phyloP scores from a whole-genome alignment of 108 stramenopile genomes.

The Skeletonema grethae region DNA sequence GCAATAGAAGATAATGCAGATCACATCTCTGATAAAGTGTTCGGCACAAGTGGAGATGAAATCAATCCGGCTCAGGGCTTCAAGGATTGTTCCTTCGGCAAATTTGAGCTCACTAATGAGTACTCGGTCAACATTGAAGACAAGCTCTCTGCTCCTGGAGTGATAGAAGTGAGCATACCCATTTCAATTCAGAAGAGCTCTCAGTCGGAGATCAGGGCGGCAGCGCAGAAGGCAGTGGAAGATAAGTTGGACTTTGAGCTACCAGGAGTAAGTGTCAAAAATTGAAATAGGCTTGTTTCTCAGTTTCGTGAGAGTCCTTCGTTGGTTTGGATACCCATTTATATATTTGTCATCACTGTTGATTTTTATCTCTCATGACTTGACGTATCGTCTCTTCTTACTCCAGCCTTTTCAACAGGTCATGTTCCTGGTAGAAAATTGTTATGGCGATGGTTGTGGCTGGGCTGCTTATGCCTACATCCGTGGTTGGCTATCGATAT shows the following conservation, averaged over 20 bases:
- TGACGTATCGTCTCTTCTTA: not conserved
- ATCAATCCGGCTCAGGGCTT: slow-evolving; percentile 25
- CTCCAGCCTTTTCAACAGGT: slow-evolving; percentile 35
- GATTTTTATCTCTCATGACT: not conserved
- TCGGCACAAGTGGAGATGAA: slow-evolving; percentile 38
- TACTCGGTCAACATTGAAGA: slow-evolving; percentile 1
- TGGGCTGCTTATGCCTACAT: slow-evolving; percentile 34
- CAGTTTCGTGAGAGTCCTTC: not conserved
- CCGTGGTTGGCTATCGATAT: slow-evolving; percentile 37
- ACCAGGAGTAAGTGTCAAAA: slow-evolving; percentile 17
- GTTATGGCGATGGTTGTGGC: slow-evolving; percentile 13
- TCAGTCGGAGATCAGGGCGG: not conserved
- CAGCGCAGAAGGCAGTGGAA: slow-evolving; percentile 1
- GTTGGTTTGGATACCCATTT: no score
- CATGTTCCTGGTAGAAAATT: slow-evolving; percentile 31
- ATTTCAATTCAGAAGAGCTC: slow-evolving; percentile 1
- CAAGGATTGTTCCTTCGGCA: slow-evolving; percentile 38
- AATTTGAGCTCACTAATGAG: slow-evolving; percentile 24
- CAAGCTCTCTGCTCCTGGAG: slow-evolving; percentile 29
- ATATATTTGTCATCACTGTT: not conserved
- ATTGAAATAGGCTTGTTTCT: not conserved
- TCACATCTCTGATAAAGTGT: slow-evolving; percentile 42
- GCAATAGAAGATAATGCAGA: slow-evolving; percentile 6
- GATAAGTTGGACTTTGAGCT: slow-evolving; percentile 21
- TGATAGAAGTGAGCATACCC: slow-evolving; percentile 35